Base-by-base conservation (phyloP, 2,329 filamentous ascomycete genomes). In the Trichoderma arundinaceum region DNA sequence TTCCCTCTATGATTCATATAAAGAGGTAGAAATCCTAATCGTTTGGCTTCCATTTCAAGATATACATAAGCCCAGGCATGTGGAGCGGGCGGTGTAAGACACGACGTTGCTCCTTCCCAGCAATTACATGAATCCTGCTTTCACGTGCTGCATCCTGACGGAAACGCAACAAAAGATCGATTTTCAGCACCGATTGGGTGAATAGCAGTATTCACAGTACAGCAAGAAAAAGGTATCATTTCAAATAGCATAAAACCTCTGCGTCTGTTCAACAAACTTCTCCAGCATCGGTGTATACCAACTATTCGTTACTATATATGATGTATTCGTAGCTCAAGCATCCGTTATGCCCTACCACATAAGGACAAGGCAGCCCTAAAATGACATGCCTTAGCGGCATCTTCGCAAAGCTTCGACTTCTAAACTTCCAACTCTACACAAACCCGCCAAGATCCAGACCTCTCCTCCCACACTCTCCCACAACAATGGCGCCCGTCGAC, bases 401-500 rank as follows among this genome's bases (percentile, higher is more conserved):
- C n/a, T 32, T n/a, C n/a, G 38, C 53, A 44, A 28, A 41, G 53
- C 53, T 22, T 41, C 53, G 43, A n/a, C 39, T 43, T 38, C 35
- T 57, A 5, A 57, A 35, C 8, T n/a, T 17, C 32, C 35, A 4
- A 10, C 15, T 52, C 17, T n/a, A 9, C 41, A 12, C 15, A 48
- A 19, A 17, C 51, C 6, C 44, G 10, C 39, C 53, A 44, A 32
- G 32, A 13, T 1, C 33, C 13, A 19, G 13, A 17, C 48, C 19
- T 51, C 52, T 9, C 39, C 44, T n/a, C 13, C 49, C 43, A 9
- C 41, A 8, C n/a, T 32, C 17, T 35, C 7, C 9, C 60, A 43
- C 68, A 67, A 69, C 51, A 66, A 82, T 82, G 80, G 79, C 80
- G 48, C 80, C 80, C 32, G 75, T 81, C 53, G 78, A 78, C 53